Conservation (phyloP, 2,329 filamentous ascomycete species). For the Sphaerulina populicola region DNA sequence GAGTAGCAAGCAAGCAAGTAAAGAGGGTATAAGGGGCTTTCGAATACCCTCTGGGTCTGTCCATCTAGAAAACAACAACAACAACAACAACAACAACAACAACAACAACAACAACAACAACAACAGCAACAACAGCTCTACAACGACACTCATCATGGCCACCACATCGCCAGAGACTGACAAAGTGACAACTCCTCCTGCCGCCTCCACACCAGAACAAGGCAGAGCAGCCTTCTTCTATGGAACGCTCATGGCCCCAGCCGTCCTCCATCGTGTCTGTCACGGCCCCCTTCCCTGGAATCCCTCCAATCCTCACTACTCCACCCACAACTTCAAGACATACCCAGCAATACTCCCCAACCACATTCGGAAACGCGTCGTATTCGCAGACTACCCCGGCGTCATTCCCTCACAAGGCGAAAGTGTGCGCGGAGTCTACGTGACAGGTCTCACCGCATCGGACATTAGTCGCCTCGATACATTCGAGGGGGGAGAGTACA, state of each 20-base stretch:
- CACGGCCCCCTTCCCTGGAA: slow-evolving; percentile 48
- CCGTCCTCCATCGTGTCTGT: slow-evolving; percentile 78
- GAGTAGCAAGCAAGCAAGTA: not conserved
- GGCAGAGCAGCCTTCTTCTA: slow-evolving; percentile 55
- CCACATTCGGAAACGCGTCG: slow-evolving; percentile 64
- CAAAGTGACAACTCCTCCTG: not conserved
- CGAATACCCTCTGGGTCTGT: not conserved
- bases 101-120: not conserved
- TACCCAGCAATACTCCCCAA: slow-evolving; percentile 66
- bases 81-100: not conserved
- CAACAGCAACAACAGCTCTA: not conserved
- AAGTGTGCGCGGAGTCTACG: slow-evolving; percentile 65
- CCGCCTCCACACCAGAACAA: not conserved
- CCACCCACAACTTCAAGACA: slow-evolving; percentile 49
- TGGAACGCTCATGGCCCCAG: slow-evolving; percentile 69
- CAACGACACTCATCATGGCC: not conserved
- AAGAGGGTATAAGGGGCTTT: not conserved
- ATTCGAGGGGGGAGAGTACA: slow-evolving; percentile 75
- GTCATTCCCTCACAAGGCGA: slow-evolving; percentile 47
- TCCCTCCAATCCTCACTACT: slow-evolving; percentile 44
- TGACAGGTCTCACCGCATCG: slow-evolving; percentile 66
- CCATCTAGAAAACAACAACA: not conserved
- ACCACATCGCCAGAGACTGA: not conserved
- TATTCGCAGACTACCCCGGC: slow-evolving; percentile 68
- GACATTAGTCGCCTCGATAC: slow-evolving; percentile 68